These are phyloP conservation scores for Ceratobasidium sp. DNA, from an alignment of 1,284 basidiomycete genomes.

Conservation along the genomic window DNA sequence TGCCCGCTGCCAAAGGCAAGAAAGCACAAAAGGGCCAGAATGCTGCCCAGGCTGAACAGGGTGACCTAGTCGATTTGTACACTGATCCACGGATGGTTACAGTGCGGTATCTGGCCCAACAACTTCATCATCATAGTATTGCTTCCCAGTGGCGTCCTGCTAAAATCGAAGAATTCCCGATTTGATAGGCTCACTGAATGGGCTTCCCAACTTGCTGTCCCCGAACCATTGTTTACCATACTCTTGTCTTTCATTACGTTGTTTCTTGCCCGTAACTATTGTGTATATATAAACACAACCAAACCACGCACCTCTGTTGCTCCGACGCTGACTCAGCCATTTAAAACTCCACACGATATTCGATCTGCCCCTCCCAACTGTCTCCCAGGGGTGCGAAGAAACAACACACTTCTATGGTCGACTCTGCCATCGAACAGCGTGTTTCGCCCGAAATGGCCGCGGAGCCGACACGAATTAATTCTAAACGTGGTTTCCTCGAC, in stretches of 20 bases:
- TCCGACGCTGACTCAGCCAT: neutral
- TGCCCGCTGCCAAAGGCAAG: neutral
- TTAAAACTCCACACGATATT: neutral
- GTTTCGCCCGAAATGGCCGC: neutral
- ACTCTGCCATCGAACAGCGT: too few relatives aligned
- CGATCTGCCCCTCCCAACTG: neutral
- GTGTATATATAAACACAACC: neutral
- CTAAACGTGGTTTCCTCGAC: neutral
- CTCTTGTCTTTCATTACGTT: too few relatives aligned
- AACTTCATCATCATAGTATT: neutral
- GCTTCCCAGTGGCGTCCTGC: neutral
- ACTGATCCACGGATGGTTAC: neutral
- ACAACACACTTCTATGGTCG: neutral
- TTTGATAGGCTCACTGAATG: neutral
- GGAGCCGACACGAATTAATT: neutral
- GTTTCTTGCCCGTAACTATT: neutral
- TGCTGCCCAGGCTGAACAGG: neutral
- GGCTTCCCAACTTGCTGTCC: too few relatives aligned
- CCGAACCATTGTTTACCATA: too few relatives aligned
- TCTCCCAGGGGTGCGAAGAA: neutral
- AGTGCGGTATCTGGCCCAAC: neutral
- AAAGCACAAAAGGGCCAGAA: neutral
- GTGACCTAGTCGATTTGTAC: neutral
- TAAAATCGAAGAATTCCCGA: neutral
- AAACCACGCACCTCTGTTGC: neutral